Evolutionary conservation across 768 basidiomycete species (phyloP).

Genomic region (Lactifluus pinguis): DNA sequence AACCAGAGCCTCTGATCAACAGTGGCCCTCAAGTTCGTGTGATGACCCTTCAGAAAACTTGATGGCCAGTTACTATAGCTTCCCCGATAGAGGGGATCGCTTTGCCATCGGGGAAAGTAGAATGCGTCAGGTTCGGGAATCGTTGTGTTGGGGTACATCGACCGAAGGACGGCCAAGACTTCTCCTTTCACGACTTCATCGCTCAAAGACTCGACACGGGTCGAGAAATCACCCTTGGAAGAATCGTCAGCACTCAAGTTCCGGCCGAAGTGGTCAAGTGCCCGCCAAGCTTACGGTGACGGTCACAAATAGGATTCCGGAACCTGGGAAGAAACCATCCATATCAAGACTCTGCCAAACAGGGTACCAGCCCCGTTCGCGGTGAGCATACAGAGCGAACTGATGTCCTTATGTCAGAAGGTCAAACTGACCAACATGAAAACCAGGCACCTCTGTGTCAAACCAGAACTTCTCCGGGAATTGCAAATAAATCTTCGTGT

Average conservation of each 20-base stretch:
- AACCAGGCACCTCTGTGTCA: constrained; percentile 31
- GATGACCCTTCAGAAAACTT: constrained; percentile 43
- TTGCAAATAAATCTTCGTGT: constrained; percentile 61
- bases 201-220: constrained; percentile 47
- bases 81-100: constrained; percentile 44
- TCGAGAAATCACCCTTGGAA: constrained; percentile 48
- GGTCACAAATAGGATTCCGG: constrained; percentile 46
- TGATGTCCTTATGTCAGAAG: constrained; percentile 19
- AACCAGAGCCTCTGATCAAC: constrained; percentile 46
- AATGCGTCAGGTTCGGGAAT: constrained; percentile 52
- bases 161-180: constrained; percentile 44
- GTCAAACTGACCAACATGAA: neutral
- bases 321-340: constrained; percentile 48
- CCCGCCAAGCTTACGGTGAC: constrained; percentile 31
- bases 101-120: constrained; percentile 45
- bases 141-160: constrained; percentile 48
- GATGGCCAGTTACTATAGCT: constrained; percentile 68
- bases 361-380: constrained; percentile 51
- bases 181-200: constrained; percentile 41
- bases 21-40: constrained; percentile 49
- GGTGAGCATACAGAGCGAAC: constrained; percentile 51
- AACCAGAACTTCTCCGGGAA: constrained; percentile 57
- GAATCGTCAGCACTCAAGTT: neutral
- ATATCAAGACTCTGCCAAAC: constrained; percentile 63
- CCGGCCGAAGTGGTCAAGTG: neutral